Evolutionary conservation across 768 basidiomycete genomes (phyloP).

Genomic region (Lentinus brumalis): DNA sequence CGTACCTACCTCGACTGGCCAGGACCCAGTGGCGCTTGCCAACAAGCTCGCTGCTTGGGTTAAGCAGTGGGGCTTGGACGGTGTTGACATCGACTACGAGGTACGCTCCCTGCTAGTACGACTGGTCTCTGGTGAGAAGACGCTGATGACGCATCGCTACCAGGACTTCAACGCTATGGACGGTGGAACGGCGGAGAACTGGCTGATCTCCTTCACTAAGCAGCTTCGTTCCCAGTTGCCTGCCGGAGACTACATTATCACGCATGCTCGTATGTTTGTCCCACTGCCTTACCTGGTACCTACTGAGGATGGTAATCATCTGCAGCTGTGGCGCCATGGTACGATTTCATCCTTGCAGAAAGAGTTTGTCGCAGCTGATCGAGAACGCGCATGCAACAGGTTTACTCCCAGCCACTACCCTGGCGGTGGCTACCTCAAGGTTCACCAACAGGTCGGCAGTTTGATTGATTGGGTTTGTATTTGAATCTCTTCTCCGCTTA

Average conservation of each 20-base stretch:
- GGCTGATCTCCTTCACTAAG: constrained; percentile 40
- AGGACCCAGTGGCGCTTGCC: constrained; percentile 42
- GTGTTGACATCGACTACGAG: constrained; percentile 59
- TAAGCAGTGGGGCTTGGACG: constrained; percentile 47
- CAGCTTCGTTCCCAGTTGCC: constrained; percentile 40
- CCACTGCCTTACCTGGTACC: constrained; percentile 12
- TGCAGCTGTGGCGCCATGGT: constrained; percentile 48
- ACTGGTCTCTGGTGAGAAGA: background rate
- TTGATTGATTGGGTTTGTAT: constrained; percentile 47
- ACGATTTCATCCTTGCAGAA: background rate
- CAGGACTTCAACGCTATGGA: constrained; percentile 67
- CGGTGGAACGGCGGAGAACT: constrained; percentile 51
- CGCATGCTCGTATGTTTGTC: constrained; percentile 35
- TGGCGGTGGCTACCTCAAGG: constrained; percentile 43
- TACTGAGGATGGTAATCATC: background rate
- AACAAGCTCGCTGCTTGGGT: constrained; percentile 49
- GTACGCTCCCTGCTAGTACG: constrained; percentile 17
- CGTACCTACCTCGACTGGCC: constrained; percentile 44
- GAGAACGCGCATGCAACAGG: constrained; percentile 23
- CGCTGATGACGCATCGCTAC: background rate
- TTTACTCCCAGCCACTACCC: constrained; percentile 39
- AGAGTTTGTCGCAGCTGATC: background rate
- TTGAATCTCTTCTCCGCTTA: background rate
- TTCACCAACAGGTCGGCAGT: constrained; percentile 41
- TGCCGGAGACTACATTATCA: constrained; percentile 36